These are phyloP conservation scores for Crithidia expoeki DNA, from an alignment of 208 protist species.

Conservation along the genomic window DNA sequence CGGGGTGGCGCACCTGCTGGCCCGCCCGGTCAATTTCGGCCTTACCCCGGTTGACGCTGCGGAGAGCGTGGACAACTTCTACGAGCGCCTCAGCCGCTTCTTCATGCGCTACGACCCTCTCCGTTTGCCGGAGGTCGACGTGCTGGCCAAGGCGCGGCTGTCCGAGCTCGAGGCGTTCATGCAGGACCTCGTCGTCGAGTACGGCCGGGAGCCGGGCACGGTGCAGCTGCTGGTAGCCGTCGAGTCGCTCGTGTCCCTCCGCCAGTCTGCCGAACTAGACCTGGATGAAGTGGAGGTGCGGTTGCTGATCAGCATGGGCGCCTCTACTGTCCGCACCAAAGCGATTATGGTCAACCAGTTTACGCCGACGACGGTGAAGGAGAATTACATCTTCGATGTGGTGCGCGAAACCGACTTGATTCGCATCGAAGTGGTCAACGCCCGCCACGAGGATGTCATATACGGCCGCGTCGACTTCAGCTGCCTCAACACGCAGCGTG, in stretches of 20 bases:
- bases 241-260: conserved; percentile 49
- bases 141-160: conserved; percentile 48
- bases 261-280: conserved; percentile 42
- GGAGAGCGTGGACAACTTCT: conserved; percentile 59
- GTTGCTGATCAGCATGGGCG: conserved; percentile 74
- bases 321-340: conserved; percentile 45
- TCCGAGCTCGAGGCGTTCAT: conserved; percentile 65
- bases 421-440: conserved; percentile 69
- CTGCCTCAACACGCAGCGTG: conserved; percentile 74
- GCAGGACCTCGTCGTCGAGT: conserved; percentile 66
- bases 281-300: conserved; percentile 53
- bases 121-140: conserved; percentile 65
- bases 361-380: conserved; percentile 50
- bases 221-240: conserved; percentile 60
- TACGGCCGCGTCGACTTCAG: conserved; percentile 86
- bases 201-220: conserved; percentile 79
- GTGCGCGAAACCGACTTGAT: conserved; percentile 85
- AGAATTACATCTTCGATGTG: conserved; percentile 79
- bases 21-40: conserved; percentile 67
- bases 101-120: conserved; percentile 77
- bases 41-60: conserved; percentile 36
- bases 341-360: conserved; percentile 50
- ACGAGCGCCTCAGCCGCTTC: conserved; percentile 74
- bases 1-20: conserved; percentile 64
- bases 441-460: conserved; percentile 39